Conservation (phyloP, 352 stramenopile species). For the Phytophthora sansomeana region DNA sequence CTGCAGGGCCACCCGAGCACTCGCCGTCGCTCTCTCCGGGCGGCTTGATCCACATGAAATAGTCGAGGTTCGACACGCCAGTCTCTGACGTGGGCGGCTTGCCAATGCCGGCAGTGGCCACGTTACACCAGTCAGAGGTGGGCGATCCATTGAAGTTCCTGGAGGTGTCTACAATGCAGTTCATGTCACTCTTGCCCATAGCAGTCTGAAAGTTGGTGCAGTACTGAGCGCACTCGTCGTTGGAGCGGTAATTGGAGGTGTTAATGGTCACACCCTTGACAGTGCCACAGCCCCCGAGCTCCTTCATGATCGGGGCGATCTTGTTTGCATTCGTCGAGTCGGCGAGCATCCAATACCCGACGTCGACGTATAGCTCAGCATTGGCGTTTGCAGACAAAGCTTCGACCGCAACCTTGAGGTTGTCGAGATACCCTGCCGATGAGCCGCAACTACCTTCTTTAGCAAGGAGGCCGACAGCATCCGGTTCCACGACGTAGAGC, state of each 20-base stretch:
- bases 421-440: constrained; percentile 52
- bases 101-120: constrained; percentile 58
- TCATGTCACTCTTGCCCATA: constrained; percentile 44
- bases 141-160: constrained; percentile 56
- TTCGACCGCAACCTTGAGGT: constrained; percentile 54
- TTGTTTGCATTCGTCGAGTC: constrained; percentile 31
- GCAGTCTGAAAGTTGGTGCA: constrained; percentile 62
- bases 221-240: constrained; percentile 41
- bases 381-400: constrained; percentile 56
- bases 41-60: constrained; percentile 74
- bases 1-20: constrained; percentile 52
- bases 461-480: constrained; percentile 54
- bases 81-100: constrained; percentile 51
- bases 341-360: constrained; percentile 65
- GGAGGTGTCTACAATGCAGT: constrained; percentile 68
- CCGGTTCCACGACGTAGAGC: constrained; percentile 68
- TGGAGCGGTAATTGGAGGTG: constrained; percentile 74
- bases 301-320: constrained; percentile 49
- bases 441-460: constrained; percentile 49
- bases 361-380: constrained; percentile 65
- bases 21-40: constrained; percentile 65
- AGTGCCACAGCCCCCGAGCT: constrained; percentile 39
- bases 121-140: constrained; percentile 74
- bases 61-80: constrained; percentile 53
- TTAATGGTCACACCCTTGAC: constrained; percentile 74